These are phyloP conservation scores for Vigna radiata DNA, from an alignment of 306 rosid species.

Conservation along the genomic window DNA sequence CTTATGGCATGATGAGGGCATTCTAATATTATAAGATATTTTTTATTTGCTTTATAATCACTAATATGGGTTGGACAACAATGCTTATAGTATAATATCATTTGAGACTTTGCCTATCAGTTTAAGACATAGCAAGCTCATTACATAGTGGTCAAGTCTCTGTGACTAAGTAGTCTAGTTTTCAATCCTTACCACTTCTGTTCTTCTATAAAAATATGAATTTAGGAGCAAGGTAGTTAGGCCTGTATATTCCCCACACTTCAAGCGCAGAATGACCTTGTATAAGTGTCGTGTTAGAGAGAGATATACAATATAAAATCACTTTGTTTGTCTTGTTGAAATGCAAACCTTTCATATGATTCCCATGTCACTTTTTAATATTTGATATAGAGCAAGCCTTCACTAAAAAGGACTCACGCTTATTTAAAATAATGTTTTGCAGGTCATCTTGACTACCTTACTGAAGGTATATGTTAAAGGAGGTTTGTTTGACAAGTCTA, in stretches of 20 bases:
- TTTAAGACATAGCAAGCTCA: background rate
- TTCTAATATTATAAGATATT: background rate
- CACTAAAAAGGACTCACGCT: slow-evolving; percentile 20
- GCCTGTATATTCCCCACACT: background rate
- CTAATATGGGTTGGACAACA: background rate
- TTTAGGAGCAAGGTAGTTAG: background rate
- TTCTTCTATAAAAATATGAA: background rate
- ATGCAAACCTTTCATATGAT: background rate
- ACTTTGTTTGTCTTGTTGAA: slow-evolving; percentile 11
- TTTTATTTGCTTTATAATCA: slow-evolving; percentile 1
- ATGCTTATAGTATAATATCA: background rate
- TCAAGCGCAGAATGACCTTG: background rate
- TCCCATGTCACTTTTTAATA: slow-evolving; percentile 13
- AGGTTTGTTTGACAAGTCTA: slow-evolving; percentile 87
- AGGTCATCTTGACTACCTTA: slow-evolving; percentile 91
- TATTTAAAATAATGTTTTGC: slow-evolving; percentile 43
- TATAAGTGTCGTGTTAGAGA: background rate
- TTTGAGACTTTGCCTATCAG: background rate
- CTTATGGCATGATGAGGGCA: background rate
- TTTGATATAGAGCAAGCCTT: slow-evolving; percentile 5
- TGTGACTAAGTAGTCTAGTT: background rate
- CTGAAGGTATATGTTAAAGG: slow-evolving; percentile 93
- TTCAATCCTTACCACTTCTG: background rate
- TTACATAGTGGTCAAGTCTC: background rate
- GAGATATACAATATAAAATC: background rate